Base-by-base conservation (phyloP, 1,284 basidiomycete genomes). In the Schizopora paradoxa region DNA sequence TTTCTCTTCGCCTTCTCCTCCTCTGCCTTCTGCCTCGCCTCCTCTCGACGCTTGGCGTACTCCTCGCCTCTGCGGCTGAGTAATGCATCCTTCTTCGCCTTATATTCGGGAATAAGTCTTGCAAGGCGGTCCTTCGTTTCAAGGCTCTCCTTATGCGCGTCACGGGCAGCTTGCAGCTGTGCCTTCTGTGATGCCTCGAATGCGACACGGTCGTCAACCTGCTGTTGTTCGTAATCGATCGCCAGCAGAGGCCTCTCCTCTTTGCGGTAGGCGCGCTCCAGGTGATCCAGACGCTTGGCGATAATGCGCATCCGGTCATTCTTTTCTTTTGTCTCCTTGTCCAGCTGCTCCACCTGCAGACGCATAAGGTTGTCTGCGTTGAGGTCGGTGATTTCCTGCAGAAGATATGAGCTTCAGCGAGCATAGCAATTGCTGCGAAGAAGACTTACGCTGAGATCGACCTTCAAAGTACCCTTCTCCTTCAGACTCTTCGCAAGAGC, bases 251-350 rank as follows among this genome's bases (percentile, higher is more conserved):
- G 88, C 8, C 85, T 79, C 65, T 98, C 96, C 52, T 94, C 93
- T 67, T 92, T 91, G 55, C 95, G 86, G 71, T 88, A 91, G 0
- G 95, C 94, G 53, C 96, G 91, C 70, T 99, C 95, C 61, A 91
- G 66, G 66, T 99, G 94, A 61, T 99, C 95, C 58, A 98, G 82
- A 25, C 92, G 87, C 69, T 98, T 97, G 47, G 84, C 67, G 44
- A 89, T 77, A 54, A 94, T 79, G 28, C 92, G 85, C 50, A 97
- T 74, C 21, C 86, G 81, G 59, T 94, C 89, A 53, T 77, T 79
- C 54, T 91, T 73, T 56, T 94, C 89, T 58, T 83, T 86, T 77
- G 96, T 96, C 70, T 98, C 95, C 69, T 96, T 97, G 70, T 97
- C 94, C 46, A 96, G 75, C 61, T 96, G 91, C 56, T 91, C 83